These are phyloP conservation scores for Backusella liffmaniae DNA, from an alignment of 192 early-diverging fungal species.

Conservation along the genomic window DNA sequence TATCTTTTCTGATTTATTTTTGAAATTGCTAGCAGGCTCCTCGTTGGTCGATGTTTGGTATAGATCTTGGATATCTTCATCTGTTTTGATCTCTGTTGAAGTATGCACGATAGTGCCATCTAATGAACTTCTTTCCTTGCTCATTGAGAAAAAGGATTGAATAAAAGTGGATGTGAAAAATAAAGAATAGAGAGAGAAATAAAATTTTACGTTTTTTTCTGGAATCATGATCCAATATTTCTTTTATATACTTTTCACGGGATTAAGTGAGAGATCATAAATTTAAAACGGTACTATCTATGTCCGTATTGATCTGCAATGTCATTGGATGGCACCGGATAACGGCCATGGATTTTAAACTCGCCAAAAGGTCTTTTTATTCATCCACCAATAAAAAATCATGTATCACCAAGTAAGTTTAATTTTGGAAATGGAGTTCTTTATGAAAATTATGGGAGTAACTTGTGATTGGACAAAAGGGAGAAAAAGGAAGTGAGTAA, in stretches of 20 bases:
- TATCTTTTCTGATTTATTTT: not conserved
- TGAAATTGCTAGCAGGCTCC: not conserved
- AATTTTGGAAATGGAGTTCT: not conserved
- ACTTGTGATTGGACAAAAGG: not conserved
- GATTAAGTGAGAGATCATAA: not conserved
- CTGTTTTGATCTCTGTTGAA: not conserved
- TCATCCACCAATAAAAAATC: not conserved
- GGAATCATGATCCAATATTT: not conserved
- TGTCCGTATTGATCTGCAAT: not conserved
- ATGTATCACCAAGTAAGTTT: not conserved
- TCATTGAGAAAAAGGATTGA: not conserved
- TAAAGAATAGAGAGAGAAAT: not conserved
- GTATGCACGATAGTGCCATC: not conserved
- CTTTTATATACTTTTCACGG: not conserved
- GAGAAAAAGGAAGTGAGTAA: not conserved
- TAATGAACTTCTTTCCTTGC: not conserved
- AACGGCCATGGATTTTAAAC: not conserved
- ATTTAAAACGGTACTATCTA: not conserved
- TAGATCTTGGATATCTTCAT: not conserved
- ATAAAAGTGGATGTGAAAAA: not conserved
- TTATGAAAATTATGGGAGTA: not conserved
- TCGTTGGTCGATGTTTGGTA: not conserved
- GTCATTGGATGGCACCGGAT: not conserved
- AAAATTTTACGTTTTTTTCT: not conserved
- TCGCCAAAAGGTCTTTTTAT: not conserved